These are phyloP conservation scores for apple (Malus domestica) DNA, from an alignment of 306 rosid species.

Conservation along the genomic window DNA sequence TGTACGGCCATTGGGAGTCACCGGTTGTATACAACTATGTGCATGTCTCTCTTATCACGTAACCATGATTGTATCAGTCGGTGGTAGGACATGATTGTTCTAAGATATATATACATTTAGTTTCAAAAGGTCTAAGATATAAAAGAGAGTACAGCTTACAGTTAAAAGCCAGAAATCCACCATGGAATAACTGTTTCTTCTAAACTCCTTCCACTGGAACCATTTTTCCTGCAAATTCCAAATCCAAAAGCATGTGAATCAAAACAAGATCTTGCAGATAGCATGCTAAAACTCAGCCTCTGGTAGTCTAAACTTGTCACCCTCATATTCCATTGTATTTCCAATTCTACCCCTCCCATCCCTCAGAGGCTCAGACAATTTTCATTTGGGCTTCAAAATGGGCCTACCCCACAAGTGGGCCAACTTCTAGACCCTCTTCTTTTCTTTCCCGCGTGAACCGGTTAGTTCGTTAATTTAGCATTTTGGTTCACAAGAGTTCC, in stretches of 20 bases:
- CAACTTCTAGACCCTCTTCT: background rate
- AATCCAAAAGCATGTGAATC: background rate
- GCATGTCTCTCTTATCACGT: too few species aligned
- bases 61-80: too few species aligned
- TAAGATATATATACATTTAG: too few species aligned
- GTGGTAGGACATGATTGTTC: too few species aligned
- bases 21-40: too few species aligned
- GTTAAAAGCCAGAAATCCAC: conserved; percentile 25
- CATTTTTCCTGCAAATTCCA: conserved; percentile 1
- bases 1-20: too few species aligned
- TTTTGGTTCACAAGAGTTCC: background rate
- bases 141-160: conserved; percentile 28
- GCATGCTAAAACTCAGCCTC: conserved; percentile 13
- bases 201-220: conserved; percentile 22
- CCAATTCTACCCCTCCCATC: conserved; percentile 25
- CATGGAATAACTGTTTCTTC: conserved; percentile 38
- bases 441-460: conserved; percentile 2
- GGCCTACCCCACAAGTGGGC: background rate
- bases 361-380: background rate
- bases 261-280: conserved; percentile 9
- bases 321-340: conserved; percentile 27
- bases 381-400: background rate
- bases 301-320: background rate
- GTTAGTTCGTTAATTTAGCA: background rate
- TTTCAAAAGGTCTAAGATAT: background rate